Percentiles rank a stretch among this genome's conserved stretches.
phyloP scores from a whole-genome alignment of 2,329 filamentous ascomycete species.

The Fusarium longipes region DNA sequence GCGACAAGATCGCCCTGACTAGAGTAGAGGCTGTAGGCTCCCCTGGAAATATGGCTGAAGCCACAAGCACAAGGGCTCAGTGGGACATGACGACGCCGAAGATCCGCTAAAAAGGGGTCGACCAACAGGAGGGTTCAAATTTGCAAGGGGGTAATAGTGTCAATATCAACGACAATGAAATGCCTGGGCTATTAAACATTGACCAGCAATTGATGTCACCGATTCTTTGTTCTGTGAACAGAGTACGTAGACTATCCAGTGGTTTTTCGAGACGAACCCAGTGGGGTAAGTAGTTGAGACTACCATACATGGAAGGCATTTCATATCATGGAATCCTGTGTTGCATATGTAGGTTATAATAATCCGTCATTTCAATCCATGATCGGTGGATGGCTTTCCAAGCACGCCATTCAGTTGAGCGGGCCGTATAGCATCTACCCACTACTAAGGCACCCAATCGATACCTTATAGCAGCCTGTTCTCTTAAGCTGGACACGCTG shows the following conservation, averaged over 20 bases:
- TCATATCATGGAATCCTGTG: too few species aligned
- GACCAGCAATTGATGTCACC: not conserved
- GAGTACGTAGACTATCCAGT: not conserved
- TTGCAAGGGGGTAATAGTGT: slow-evolving; percentile 29
- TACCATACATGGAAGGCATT: too few species aligned
- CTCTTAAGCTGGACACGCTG: not conserved
- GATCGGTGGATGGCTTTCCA: not conserved
- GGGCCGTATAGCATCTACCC: not conserved
- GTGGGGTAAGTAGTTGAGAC: not conserved
- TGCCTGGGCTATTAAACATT: not conserved
- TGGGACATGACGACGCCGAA: slow-evolving; percentile 36
- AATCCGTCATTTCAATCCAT: not conserved
- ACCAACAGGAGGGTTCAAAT: slow-evolving; percentile 16
- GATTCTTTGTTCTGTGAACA: not conserved
- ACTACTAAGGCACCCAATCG: not conserved
- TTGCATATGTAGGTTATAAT: not conserved
- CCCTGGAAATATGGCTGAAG: slow-evolving; percentile 33
- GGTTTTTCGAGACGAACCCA: too few species aligned
- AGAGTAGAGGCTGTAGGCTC: slow-evolving; percentile 15
- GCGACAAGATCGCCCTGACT: slow-evolving; percentile 2
- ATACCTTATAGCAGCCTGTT: not conserved
- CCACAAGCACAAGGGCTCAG: slow-evolving; percentile 13
- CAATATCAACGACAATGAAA: slow-evolving; percentile 13
- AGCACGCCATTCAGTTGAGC: slow-evolving; percentile 5
- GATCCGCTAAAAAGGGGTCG: slow-evolving; percentile 37